phyloP scores from a whole-genome alignment of 1,284 basidiomycete genomes.

The Psilocybe mexicana region DNA sequence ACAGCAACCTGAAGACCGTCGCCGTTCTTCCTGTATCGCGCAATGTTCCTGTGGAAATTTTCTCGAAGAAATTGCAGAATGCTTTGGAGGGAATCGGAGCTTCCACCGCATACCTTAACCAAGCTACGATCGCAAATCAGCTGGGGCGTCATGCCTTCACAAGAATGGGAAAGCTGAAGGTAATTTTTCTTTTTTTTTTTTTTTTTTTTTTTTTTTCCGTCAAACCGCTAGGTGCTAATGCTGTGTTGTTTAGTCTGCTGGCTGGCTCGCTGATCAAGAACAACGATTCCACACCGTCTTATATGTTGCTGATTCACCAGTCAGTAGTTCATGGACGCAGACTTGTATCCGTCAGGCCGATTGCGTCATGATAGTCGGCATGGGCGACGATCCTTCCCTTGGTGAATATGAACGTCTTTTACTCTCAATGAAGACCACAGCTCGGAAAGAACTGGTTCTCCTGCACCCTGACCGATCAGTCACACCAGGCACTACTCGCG shows the following conservation, averaged over 20 bases:
- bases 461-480: conserved; percentile 93
- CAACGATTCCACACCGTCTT: conserved; percentile 89
- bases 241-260: conserved; percentile 38
- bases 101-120: conserved; percentile 86
- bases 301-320: conserved; percentile 92
- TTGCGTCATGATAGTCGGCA: conserved; percentile 93
- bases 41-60: conserved; percentile 83
- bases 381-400: conserved; percentile 87
- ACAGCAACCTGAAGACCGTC: conserved; percentile 92
- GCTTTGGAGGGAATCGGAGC: conserved; percentile 89
- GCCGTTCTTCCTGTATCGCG: conserved; percentile 83
- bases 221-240: background rate
- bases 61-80: conserved; percentile 84
- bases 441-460: conserved; percentile 93
- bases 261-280: conserved; percentile 94
- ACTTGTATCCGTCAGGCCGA: conserved; percentile 97
- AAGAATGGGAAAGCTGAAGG: conserved; percentile 92
- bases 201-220: too few species aligned
- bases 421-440: conserved; percentile 94
- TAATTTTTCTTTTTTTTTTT: conserved; percentile 14
- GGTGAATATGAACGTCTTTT: conserved; percentile 94
- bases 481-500: conserved; percentile 88
- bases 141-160: conserved; percentile 93
- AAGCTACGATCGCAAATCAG: conserved; percentile 87
- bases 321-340: conserved; percentile 94